phyloP scores from a whole-genome alignment of 176 grass and related monocot species.

The Aegilops speltoides region DNA sequence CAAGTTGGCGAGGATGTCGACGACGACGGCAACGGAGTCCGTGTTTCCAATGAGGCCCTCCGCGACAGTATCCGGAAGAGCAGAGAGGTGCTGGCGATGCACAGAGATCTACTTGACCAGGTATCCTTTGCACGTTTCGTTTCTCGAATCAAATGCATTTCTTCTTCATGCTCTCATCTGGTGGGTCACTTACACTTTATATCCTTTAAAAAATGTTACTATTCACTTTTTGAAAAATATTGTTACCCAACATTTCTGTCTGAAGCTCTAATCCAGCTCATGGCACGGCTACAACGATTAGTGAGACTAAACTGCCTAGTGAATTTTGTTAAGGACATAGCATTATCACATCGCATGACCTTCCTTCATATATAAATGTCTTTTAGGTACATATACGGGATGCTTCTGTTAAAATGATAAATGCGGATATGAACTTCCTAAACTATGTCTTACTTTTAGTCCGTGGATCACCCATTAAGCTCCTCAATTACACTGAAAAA shows the following conservation, averaged over 20 bases:
- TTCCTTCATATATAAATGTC: slow-evolving; percentile 1
- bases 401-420: background rate
- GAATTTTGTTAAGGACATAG: background rate
- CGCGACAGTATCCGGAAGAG: slow-evolving; percentile 45
- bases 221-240: background rate
- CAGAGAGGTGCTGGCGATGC: slow-evolving; percentile 59
- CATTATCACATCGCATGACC: background rate
- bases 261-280: background rate
- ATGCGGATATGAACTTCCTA: background rate
- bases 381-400: background rate
- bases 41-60: slow-evolving; percentile 42
- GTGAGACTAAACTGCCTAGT: background rate
- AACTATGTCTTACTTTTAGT: background rate
- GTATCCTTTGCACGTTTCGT: slow-evolving; percentile 17
- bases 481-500: background rate
- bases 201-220: background rate
- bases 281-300: background rate
- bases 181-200: too few species aligned
- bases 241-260: background rate
- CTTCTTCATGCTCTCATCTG: background rate
- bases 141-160: slow-evolving; percentile 19
- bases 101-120: slow-evolving; percentile 54
- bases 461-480: background rate
- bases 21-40: background rate
- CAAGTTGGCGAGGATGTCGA: slow-evolving; percentile 6